Conservation (phyloP, 2,329 filamentous ascomycete species). For the Pseudopyrenochaeta lycopersici region DNA sequence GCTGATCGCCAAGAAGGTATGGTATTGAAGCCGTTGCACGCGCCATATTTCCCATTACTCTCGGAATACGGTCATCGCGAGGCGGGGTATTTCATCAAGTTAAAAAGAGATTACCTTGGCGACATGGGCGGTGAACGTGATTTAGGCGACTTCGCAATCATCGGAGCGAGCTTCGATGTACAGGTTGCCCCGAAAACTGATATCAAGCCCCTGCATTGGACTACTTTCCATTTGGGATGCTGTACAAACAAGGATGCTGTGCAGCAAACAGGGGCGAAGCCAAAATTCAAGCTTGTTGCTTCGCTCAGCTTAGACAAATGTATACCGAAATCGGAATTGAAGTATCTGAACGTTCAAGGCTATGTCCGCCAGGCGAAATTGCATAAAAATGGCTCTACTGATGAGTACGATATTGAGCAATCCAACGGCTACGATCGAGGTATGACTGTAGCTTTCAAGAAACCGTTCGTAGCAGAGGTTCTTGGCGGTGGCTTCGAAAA, state of each 20-base stretch:
- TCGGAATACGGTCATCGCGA: slow-evolving; percentile 32
- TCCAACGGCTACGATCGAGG: slow-evolving; percentile 25
- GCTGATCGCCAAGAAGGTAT: slow-evolving; percentile 76
- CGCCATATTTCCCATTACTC: slow-evolving; percentile 72
- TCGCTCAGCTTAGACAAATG: slow-evolving; percentile 56
- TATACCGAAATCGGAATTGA: slow-evolving; percentile 56
- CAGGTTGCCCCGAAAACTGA: slow-evolving; percentile 66
- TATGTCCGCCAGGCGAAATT: slow-evolving; percentile 46
- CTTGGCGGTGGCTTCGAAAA: slow-evolving; percentile 83
- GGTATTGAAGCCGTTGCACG: slow-evolving; percentile 78
- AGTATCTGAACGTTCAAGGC: slow-evolving; percentile 54
- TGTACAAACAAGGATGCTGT: slow-evolving; percentile 72
- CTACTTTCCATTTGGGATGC: slow-evolving; percentile 82
- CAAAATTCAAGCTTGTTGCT: slow-evolving; percentile 73
- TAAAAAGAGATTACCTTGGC: slow-evolving; percentile 88
- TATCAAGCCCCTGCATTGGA: slow-evolving; percentile 71
- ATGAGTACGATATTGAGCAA: slow-evolving; percentile 33
- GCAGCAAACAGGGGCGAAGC: slow-evolving; percentile 59
- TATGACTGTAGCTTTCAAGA: slow-evolving; percentile 67
- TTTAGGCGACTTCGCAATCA: slow-evolving; percentile 77
- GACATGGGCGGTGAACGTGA: slow-evolving; percentile 75
- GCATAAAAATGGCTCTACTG: slow-evolving; percentile 23
- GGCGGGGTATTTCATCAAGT: slow-evolving; percentile 72
- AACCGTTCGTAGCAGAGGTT: slow-evolving; percentile 80
- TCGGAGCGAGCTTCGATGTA: slow-evolving; percentile 78